phyloP scores from a whole-genome alignment of 208 protist genomes.

The Leishmania braziliensis region DNA sequence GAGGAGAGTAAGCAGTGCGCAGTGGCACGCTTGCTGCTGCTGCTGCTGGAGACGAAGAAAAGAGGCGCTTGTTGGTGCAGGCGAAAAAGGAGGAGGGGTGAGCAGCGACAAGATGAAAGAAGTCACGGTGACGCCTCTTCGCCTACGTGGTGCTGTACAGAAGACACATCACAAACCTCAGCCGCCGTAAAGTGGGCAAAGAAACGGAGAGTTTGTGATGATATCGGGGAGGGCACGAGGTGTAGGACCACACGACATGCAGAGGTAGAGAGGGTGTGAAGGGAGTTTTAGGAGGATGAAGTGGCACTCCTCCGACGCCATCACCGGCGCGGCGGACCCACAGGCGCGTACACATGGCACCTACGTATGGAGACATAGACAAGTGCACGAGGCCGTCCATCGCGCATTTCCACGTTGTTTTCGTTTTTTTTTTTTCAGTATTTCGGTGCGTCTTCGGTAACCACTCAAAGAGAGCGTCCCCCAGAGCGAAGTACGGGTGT shows the following conservation, averaged over 20 bases:
- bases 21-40: background rate
- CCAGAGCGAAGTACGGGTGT: background rate
- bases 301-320: background rate
- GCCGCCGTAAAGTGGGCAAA: background rate
- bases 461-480: background rate
- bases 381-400: background rate
- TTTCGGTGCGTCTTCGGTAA: background rate
- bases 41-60: background rate
- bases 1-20: background rate
- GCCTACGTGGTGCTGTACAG: background rate
- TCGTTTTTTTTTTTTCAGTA: background rate
- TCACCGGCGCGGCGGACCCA: background rate
- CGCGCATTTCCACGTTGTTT: background rate
- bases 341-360: background rate
- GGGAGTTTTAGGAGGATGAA: background rate
- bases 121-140: background rate
- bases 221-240: background rate
- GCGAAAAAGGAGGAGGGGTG: background rate
- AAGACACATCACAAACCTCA: background rate
- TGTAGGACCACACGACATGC: background rate
- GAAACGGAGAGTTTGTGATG: background rate
- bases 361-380: background rate
- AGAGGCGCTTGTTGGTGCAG: background rate
- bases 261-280: background rate
- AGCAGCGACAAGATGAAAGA: slow-evolving; percentile 1